phyloP scores from a whole-genome alignment of 2,329 filamentous ascomycete species.

The Proliferodiscus dingleyae region DNA sequence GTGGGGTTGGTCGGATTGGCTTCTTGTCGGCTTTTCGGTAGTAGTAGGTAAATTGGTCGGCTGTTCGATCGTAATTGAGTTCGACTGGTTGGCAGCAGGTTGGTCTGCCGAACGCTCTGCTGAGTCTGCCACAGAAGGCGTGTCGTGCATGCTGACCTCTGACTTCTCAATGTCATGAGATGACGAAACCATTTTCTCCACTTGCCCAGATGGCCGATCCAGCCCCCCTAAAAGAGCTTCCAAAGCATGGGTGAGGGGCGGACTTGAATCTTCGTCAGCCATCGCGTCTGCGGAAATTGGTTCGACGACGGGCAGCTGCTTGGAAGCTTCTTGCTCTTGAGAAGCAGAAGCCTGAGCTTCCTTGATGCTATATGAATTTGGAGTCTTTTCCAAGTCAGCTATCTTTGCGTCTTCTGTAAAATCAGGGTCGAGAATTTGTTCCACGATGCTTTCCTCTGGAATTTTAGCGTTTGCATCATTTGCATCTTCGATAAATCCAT shows the following conservation, averaged over 20 bases:
- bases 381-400: too few species aligned
- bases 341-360: too few species aligned
- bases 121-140: too few species aligned
- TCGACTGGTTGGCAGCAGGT: background rate
- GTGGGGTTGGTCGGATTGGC: background rate
- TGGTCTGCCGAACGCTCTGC: background rate
- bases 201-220: conserved; percentile 4
- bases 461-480: too few species aligned
- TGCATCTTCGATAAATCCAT: background rate
- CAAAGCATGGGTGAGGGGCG: conserved; percentile 25
- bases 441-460: too few species aligned
- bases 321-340: background rate
- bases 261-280: conserved; percentile 5
- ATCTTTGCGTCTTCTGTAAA: too few species aligned
- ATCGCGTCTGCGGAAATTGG: background rate
- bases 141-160: too few species aligned
- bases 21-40: background rate
- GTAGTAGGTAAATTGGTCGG: background rate
- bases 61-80: background rate
- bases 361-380: too few species aligned
- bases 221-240: conserved; percentile 28
- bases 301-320: background rate
- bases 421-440: too few species aligned
- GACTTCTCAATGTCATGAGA: background rate
- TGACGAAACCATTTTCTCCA: background rate